Evolutionary conservation across 108 stramenopile species (phyloP).

Genomic region (Fistulifera solaris): DNA sequence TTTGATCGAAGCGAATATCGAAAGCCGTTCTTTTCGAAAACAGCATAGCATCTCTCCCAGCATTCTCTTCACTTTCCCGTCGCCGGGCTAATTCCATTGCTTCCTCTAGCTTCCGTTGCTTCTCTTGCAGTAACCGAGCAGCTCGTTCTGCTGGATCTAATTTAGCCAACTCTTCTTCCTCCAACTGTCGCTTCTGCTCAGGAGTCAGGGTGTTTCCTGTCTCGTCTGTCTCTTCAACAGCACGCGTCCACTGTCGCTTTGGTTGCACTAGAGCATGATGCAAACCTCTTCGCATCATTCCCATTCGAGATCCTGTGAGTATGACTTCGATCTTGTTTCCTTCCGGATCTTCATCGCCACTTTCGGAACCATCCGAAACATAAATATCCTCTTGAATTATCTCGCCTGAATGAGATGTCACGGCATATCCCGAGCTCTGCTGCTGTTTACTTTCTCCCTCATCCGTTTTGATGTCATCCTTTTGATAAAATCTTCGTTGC

Average conservation of each 20-base stretch:
- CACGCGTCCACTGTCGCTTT: slow-evolving; percentile 73
- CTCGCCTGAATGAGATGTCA: slow-evolving; percentile 70
- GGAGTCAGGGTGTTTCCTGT: slow-evolving; percentile 10
- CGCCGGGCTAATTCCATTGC: slow-evolving; percentile 56
- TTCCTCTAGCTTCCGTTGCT: slow-evolving; percentile 72
- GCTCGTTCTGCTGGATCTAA: slow-evolving; percentile 74
- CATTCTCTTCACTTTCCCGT: slow-evolving; percentile 79
- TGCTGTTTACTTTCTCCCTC: too few species aligned
- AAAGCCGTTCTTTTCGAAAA: slow-evolving; percentile 86
- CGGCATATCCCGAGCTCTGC: slow-evolving; percentile 22
- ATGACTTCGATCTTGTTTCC: slow-evolving; percentile 23
- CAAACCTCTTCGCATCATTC: slow-evolving; percentile 71
- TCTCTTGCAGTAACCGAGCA: slow-evolving; percentile 46
- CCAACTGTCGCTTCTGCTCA: slow-evolving; percentile 12
- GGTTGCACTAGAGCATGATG: slow-evolving; percentile 36
- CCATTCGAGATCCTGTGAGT: slow-evolving; percentile 63
- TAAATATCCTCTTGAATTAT: slow-evolving; percentile 60
- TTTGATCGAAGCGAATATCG: slow-evolving; percentile 88
- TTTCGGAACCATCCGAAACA: slow-evolving; percentile 18
- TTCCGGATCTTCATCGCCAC: slow-evolving; percentile 12
- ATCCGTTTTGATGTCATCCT: too few species aligned
- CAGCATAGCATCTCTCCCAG: slow-evolving; percentile 80
- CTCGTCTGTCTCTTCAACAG: slow-evolving; percentile 7
- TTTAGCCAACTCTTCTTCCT: slow-evolving; percentile 50
- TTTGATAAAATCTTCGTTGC: too few species aligned